Evolutionary conservation across 2,329 filamentous ascomycete genomes (phyloP).

Genomic region (Periconia digitata): DNA sequence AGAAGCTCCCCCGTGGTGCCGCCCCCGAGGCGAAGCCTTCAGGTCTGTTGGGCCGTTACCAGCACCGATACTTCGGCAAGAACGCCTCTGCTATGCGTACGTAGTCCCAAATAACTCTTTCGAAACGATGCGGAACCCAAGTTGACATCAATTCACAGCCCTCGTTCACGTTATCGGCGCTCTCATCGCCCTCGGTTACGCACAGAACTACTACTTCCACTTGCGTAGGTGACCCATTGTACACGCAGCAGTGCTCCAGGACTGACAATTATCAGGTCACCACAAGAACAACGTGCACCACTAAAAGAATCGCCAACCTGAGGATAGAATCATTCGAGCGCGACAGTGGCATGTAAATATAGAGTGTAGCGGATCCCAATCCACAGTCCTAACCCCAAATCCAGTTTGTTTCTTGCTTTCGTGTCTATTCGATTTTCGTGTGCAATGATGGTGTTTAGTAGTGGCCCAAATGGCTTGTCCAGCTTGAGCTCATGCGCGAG

Average conservation of each 20-base stretch:
- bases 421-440: too few species aligned
- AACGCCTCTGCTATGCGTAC: conserved; percentile 86
- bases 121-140: conserved; percentile 4
- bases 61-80: conserved; percentile 87
- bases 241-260: conserved; percentile 2
- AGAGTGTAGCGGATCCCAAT: conserved; percentile 41
- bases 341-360: conserved; percentile 37
- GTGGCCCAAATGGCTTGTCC: too few species aligned
- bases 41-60: conserved; percentile 86
- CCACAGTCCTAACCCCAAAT: conserved; percentile 11
- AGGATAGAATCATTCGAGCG: conserved; percentile 9
- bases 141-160: conserved; percentile 57
- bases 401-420: not conserved
- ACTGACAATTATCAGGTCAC: conserved; percentile 67
- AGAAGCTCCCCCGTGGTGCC: conserved; percentile 91
- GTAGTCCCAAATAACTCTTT: conserved; percentile 45
- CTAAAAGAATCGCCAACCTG: conserved; percentile 54
- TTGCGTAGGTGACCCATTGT: conserved; percentile 69
- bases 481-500: too few species aligned
- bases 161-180: conserved; percentile 82
- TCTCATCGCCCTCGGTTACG: conserved; percentile 83
- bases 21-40: conserved; percentile 81
- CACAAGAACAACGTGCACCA: conserved; percentile 99
- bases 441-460: not conserved
- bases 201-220: conserved; percentile 99